Evolutionary conservation across 2,329 filamentous ascomycete species (phyloP).

Genomic region (Ascomycota sp.): DNA sequence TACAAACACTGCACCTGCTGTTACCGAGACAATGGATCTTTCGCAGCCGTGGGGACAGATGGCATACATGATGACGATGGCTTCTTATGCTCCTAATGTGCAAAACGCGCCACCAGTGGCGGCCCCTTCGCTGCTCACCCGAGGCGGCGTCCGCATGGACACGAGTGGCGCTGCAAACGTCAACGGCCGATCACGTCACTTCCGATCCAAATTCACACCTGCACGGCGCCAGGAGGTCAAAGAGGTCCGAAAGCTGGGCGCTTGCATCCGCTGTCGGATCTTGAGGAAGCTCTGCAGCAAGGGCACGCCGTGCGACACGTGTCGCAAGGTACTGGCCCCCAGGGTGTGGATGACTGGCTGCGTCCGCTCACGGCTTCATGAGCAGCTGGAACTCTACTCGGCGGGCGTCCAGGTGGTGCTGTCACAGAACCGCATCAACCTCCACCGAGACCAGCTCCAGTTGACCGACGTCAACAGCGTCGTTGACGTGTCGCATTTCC

Average conservation of each 20-base stretch:
- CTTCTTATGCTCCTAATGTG: constrained; percentile 11
- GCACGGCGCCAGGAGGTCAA: constrained; percentile 43
- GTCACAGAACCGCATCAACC: constrained; percentile 36
- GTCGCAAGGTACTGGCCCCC: constrained; percentile 40
- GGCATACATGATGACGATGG: constrained; percentile 22
- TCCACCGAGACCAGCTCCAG: constrained; percentile 27
- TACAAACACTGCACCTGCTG: background rate
- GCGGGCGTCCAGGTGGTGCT: constrained; percentile 43
- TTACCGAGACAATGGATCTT: constrained; percentile 3
- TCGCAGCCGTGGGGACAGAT: constrained; percentile 32
- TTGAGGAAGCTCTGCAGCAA: constrained; percentile 46
- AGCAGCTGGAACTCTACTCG: constrained; percentile 41
- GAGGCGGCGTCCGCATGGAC: constrained; percentile 34
- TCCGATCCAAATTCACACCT: constrained; percentile 35
- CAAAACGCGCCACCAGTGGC: constrained; percentile 7
- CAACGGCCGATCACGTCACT: constrained; percentile 29
- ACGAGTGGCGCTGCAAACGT: constrained; percentile 18
- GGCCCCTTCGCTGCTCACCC: constrained; percentile 12
- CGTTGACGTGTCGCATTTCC: constrained; percentile 40
- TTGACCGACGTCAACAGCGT: constrained; percentile 26
- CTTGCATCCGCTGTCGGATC: constrained; percentile 45
- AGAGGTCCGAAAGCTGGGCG: constrained; percentile 42
- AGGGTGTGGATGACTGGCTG: constrained; percentile 46
- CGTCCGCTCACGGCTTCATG: constrained; percentile 38
- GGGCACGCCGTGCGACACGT: constrained; percentile 41